Percentiles rank a stretch among this genome's conserved stretches.
These are phyloP conservation scores for Colletotrichum higginsianum DNA, from an alignment of 2,329 filamentous ascomycete species.

Conservation along the genomic window DNA sequence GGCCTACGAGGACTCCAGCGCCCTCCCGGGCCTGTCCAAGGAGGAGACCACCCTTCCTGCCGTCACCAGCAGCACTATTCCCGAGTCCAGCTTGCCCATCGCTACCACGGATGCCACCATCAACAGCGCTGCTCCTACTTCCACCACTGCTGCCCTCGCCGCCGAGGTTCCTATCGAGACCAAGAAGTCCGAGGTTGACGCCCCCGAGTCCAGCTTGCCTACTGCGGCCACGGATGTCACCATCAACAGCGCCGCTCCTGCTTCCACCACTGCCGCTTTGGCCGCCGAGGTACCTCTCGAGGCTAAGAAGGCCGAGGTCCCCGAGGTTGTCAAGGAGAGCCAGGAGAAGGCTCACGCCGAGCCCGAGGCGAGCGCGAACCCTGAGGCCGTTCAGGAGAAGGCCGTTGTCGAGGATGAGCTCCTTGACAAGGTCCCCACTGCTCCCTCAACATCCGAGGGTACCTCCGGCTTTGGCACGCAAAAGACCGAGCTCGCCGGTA, in stretches of 20 bases:
- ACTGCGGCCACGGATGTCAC: slow-evolving; percentile 64
- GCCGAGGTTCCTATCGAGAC: slow-evolving; percentile 77
- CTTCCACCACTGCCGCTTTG: slow-evolving; percentile 77
- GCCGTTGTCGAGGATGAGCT: slow-evolving; percentile 79
- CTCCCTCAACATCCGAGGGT: slow-evolving; percentile 70
- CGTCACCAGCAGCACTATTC: slow-evolving; percentile 77
- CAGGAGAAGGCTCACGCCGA: slow-evolving; percentile 75
- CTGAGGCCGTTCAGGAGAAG: slow-evolving; percentile 79
- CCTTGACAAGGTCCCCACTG: slow-evolving; percentile 75
- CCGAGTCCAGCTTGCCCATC: slow-evolving; percentile 86
- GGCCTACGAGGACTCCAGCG: slow-evolving; percentile 87
- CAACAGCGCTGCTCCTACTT: slow-evolving; percentile 66
- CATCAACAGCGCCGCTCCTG: slow-evolving; percentile 67
- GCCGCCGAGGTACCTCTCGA: slow-evolving; percentile 79
- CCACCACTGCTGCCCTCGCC: slow-evolving; percentile 80
- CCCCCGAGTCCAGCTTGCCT: slow-evolving; percentile 84
- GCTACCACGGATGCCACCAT: slow-evolving; percentile 61
- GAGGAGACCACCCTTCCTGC: slow-evolving; percentile 60
- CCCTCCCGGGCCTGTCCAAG: slow-evolving; percentile 67
- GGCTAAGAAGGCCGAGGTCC: slow-evolving; percentile 65
- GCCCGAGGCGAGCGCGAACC: slow-evolving; percentile 78
- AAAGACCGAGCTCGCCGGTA: slow-evolving; percentile 64
- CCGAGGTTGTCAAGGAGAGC: slow-evolving; percentile 79
- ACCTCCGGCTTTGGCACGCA: slow-evolving; percentile 66
- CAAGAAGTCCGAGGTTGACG: slow-evolving; percentile 42